Base-by-base conservation (phyloP, 805 yeast genomes). In the Saccharomycopsis selenospora region DNA sequence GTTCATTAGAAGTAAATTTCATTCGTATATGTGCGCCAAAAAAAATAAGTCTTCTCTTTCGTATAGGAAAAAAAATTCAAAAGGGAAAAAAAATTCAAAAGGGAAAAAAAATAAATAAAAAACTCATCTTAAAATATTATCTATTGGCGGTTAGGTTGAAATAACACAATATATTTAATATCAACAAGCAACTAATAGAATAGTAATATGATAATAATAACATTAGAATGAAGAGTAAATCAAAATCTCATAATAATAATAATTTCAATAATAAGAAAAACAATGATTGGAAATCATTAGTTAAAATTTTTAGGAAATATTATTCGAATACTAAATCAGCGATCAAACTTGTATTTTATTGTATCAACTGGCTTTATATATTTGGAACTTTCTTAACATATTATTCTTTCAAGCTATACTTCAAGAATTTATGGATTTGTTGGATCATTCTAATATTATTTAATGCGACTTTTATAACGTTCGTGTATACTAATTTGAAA, bases 341-440 rank as follows among this genome's bases (percentile, higher is more conserved):
- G 38, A 20, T 10, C 18, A 33, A 33, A 10, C 18, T 33, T 14
- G 38, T 33, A 20, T 33, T 33, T 20, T 33, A 33, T 33, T 17
- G 38, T 4, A 33, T 52, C 14, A 52, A 46, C 40, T 52, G 55
- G 55, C 48, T 52, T 25, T 52, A 52, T 27, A 28, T 52, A 10
- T 49, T 49, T 28, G 25, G 42, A 2, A 11, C 26, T 10, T 18
- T 52, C 10, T 29, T 52, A 3, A 17, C 42, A 1, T 52, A 49
- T 24, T 49, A 52, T 36, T 49, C 53, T 5, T 28, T 52, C 18
- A 52, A 49, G 43, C 38, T 52, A 10, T 52, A 49, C 22, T 45
- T 29, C 26, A 44, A 44, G n/a, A 52, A 52, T 33, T 40, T 52
- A 10, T 46, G 47, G 41, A 27, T 52, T 14, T 52, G 55, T 36